These are phyloP conservation scores for Aquilaria yunnanensis DNA, from an alignment of 345 rosid genomes.

Conservation along the genomic window DNA sequence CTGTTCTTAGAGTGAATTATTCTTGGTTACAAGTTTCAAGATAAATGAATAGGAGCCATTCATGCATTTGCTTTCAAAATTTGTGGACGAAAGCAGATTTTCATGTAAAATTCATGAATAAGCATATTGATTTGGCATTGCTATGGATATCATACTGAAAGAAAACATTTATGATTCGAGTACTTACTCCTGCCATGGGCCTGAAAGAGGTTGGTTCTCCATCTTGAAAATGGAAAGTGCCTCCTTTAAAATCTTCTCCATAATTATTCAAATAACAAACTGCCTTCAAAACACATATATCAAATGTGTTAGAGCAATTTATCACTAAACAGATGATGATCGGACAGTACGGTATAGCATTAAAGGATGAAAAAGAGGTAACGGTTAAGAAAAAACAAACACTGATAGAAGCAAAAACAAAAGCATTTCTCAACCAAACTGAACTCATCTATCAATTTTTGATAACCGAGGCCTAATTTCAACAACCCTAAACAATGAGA, in stretches of 20 bases:
- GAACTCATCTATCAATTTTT: constrained; percentile 12
- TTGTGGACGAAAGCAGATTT: too few relatives aligned
- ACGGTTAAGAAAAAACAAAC: constrained; percentile 7
- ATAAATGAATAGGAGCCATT: too few relatives aligned
- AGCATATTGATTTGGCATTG: neutral
- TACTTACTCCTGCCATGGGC: constrained; percentile 78
- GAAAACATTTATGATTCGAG: neutral
- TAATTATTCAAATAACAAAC: constrained; percentile 87
- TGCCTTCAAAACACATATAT: constrained; percentile 44
- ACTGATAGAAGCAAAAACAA: constrained; percentile 1
- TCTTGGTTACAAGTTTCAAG: too few relatives aligned
- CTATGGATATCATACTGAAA: neutral
- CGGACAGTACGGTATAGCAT: too few relatives aligned
- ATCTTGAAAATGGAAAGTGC: constrained; percentile 75
- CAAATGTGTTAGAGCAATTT: too few relatives aligned
- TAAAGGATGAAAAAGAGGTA: neutral
- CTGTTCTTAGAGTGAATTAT: too few relatives aligned
- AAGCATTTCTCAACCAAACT: too few relatives aligned
- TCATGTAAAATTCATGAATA: neutral
- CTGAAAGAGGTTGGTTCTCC: constrained; percentile 56
- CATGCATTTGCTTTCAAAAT: too few relatives aligned
- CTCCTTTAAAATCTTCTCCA: constrained; percentile 68
- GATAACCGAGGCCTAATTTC: neutral
- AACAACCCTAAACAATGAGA: neutral
- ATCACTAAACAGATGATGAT: too few relatives aligned